Evolutionary conservation across 495 filamentous ascomycete species (phyloP).

Genomic region (Penicillium egyptiacum): DNA sequence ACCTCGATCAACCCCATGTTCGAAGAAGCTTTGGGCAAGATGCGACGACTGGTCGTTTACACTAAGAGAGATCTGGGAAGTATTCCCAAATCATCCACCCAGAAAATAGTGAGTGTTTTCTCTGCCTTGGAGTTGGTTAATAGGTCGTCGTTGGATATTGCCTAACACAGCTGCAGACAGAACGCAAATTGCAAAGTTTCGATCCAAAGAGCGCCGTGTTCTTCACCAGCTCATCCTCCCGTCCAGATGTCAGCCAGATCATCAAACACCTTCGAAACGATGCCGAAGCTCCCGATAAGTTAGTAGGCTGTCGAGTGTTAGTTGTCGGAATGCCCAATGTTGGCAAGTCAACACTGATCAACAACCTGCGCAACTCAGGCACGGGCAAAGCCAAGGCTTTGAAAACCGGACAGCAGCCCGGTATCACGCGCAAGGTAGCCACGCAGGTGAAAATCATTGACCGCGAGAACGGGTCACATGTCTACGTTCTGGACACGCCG

Average conservation of each 20-base stretch:
- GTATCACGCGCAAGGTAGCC: slow-evolving; percentile 82
- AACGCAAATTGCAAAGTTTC: slow-evolving; percentile 55
- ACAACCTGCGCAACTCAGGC: slow-evolving; percentile 72
- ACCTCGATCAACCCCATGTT: slow-evolving; percentile 90
- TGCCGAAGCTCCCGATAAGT: slow-evolving; percentile 45
- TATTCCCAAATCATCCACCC: slow-evolving; percentile 27
- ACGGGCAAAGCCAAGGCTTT: slow-evolving; percentile 74
- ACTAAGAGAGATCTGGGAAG: slow-evolving; percentile 82
- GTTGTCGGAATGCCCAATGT: slow-evolving; percentile 98
- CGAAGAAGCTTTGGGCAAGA: slow-evolving; percentile 68
- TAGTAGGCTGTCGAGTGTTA: slow-evolving; percentile 74
- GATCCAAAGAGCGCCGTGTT: slow-evolving; percentile 59
- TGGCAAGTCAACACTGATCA: slow-evolving; percentile 85
- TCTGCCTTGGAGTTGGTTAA: neutral
- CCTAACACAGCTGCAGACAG: slow-evolving; percentile 27
- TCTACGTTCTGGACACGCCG: slow-evolving; percentile 72
- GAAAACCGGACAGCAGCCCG: slow-evolving; percentile 80
- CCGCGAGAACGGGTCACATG: slow-evolving; percentile 47
- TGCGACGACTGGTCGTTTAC: slow-evolving; percentile 79
- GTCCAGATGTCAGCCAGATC: slow-evolving; percentile 51
- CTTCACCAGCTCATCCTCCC: slow-evolving; percentile 59
- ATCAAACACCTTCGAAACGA: slow-evolving; percentile 56
- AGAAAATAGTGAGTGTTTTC: slow-evolving; percentile 29
- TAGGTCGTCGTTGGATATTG: neutral
- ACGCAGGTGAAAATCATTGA: slow-evolving; percentile 80